Evolutionary conservation across 2,329 filamentous ascomycete species (phyloP).

Genomic region (Pseudogymnoascus sp.): DNA sequence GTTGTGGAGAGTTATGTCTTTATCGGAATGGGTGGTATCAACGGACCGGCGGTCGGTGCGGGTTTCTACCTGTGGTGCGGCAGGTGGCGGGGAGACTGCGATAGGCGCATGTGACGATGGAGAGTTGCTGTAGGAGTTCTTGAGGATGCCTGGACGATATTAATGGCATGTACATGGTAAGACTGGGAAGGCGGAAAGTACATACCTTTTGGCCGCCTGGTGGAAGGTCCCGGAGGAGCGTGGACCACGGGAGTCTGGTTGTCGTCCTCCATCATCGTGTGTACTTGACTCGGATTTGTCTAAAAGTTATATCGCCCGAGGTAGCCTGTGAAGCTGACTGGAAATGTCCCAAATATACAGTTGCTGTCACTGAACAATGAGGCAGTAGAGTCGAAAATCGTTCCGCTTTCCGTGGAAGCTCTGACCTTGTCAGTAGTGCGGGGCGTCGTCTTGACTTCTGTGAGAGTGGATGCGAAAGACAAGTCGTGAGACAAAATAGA

Average conservation of each 20-base stretch:
- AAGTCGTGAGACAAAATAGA: background rate
- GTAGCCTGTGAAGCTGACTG: background rate
- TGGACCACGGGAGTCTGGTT: conserved; percentile 20
- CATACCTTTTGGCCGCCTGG: conserved; percentile 31
- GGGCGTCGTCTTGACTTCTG: background rate
- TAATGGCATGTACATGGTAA: conserved; percentile 9
- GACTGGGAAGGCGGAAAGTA: conserved; percentile 8
- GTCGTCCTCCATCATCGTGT: conserved; percentile 19
- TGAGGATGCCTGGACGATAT: conserved; percentile 67
- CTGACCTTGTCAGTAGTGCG: background rate
- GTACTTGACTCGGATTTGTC: background rate
- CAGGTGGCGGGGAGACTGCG: conserved; percentile 36
- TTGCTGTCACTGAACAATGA: background rate
- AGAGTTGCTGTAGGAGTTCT: conserved; percentile 69
- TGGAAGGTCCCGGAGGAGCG: conserved; percentile 25
- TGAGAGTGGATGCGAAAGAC: background rate
- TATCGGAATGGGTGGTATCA: conserved; percentile 48
- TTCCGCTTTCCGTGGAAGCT: background rate
- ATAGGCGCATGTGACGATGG: conserved; percentile 35
- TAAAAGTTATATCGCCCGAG: background rate
- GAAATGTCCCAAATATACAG: background rate
- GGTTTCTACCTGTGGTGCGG: conserved; percentile 25
- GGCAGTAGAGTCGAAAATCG: background rate
- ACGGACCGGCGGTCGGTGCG: conserved; percentile 28
- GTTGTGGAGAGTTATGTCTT: conserved; percentile 89